A percentile compares a stretch with the other conserved stretches of the same genome.
Evolutionary conservation across 2,329 filamentous ascomycete genomes (phyloP).

Genomic region (Escovopsis sp.): DNA sequence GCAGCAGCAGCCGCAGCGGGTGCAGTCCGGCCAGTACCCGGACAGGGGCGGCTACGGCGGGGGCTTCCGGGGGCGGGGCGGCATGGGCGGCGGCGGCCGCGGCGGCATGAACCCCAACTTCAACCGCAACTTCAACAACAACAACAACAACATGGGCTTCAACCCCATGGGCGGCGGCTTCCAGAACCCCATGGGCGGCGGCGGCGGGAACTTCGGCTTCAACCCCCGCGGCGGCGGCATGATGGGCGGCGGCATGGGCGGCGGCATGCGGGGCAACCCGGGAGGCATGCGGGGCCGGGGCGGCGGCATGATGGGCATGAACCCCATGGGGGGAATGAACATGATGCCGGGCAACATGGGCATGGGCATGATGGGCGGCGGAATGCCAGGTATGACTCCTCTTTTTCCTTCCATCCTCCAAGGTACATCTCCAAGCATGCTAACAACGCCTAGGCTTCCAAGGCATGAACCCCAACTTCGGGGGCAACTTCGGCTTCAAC

Average conservation of each 20-base stretch:
- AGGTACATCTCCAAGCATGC: constrained; percentile 2
- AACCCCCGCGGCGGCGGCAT: constrained; percentile 25
- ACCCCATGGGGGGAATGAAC: constrained; percentile 31
- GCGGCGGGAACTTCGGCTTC: constrained; percentile 37
- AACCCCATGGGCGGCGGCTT: constrained; percentile 20
- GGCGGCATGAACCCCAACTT: constrained; percentile 34
- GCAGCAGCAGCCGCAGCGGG: constrained; percentile 42
- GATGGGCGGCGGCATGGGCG: constrained; percentile 30
- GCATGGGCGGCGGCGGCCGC: constrained; percentile 26
- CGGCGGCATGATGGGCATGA: constrained; percentile 36
- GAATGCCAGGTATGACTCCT: constrained; percentile 20
- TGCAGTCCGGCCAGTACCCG: constrained; percentile 34
- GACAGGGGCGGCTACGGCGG: constrained; percentile 35
- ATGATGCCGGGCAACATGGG: constrained; percentile 46
- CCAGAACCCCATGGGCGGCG: constrained; percentile 32
- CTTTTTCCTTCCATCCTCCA: not conserved
- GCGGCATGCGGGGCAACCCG: constrained; percentile 34
- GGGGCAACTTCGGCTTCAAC: constrained; percentile 53
- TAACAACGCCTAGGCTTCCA: constrained; percentile 41
- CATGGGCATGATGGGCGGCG: constrained; percentile 32
- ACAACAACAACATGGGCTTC: constrained; percentile 22
- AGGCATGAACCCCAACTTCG: constrained; percentile 56
- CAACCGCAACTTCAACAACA: constrained; percentile 26
- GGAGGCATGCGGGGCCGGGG: constrained; percentile 36
- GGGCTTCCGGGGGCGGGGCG: constrained; percentile 38